phyloP scores from a whole-genome alignment of 306 rosid genomes.

The Sechiopsis laciniata region DNA sequence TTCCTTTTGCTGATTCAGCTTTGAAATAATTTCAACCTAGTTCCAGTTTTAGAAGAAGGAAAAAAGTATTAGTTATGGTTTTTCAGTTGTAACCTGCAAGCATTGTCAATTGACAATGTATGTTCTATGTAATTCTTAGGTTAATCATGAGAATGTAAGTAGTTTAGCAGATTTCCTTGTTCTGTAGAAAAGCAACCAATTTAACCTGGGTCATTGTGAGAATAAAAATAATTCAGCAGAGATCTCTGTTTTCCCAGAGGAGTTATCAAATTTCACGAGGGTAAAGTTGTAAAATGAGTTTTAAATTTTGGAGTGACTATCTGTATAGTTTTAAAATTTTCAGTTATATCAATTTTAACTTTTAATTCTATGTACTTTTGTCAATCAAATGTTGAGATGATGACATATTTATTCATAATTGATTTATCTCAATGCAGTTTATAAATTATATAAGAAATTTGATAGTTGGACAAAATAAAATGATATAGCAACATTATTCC shows the following conservation, averaged over 20 bases:
- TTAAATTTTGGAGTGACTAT: no score
- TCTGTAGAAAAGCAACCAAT: not conserved
- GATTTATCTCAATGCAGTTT: not conserved
- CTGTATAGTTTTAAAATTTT: not conserved
- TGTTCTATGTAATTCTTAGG: not conserved
- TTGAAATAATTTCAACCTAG: not conserved
- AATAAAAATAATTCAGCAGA: not conserved
- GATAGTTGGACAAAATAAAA: no score
- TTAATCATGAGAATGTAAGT: constrained; percentile 1
- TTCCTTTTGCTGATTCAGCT: constrained; percentile 14
- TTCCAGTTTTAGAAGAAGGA: not conserved
- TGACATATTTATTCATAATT: not conserved
- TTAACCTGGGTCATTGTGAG: not conserved
- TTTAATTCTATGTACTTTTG: not conserved
- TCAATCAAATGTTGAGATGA: not conserved
- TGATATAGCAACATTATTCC: no score
- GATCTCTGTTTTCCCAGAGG: not conserved
- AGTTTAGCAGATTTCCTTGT: not conserved
- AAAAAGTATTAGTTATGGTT: not conserved
- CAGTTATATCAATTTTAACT: not conserved
- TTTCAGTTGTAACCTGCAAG: not conserved
- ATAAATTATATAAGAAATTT: no score
- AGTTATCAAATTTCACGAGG: not conserved
- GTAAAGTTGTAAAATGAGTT: not conserved
- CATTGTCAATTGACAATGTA: not conserved